Conservation (phyloP, 306 rosid species). For the Rosa chinensis region DNA sequence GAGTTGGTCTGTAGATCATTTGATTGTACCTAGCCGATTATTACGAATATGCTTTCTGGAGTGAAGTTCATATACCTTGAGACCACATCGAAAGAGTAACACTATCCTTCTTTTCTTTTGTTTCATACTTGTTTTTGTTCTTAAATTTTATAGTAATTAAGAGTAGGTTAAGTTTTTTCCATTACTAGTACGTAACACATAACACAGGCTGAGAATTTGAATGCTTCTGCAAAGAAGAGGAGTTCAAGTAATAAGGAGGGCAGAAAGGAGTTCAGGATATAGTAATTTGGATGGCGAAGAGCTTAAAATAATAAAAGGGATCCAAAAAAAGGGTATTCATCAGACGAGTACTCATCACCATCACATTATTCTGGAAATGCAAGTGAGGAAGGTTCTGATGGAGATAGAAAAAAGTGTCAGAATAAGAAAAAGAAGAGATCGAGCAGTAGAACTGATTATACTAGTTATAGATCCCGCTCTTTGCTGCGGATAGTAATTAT, state of each 20-base stretch:
- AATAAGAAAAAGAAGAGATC: slow-evolving; percentile 37
- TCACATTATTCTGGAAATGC: slow-evolving; percentile 41
- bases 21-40: not conserved
- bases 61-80: slow-evolving; percentile 47
- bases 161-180: slow-evolving; percentile 1
- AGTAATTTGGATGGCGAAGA: slow-evolving; percentile 61
- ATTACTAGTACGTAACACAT: not conserved
- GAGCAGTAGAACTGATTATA: slow-evolving; percentile 26
- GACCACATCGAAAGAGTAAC: slow-evolving; percentile 35
- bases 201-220: slow-evolving; percentile 27
- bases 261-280: slow-evolving; percentile 42
- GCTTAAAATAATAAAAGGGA: slow-evolving; percentile 41
- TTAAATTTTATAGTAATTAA: too few species aligned
- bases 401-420: slow-evolving; percentile 36
- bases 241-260: slow-evolving; percentile 35
- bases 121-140: not conserved
- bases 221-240: slow-evolving; percentile 29
- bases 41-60: slow-evolving; percentile 37
- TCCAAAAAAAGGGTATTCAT: slow-evolving; percentile 68
- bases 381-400: slow-evolving; percentile 27
- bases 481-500: too few species aligned
- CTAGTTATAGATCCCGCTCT: not conserved
- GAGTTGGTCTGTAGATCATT: not conserved
- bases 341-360: slow-evolving; percentile 52
- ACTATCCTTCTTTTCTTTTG: not conserved